Percentiles rank a stretch among this genome's conserved stretches.
These are phyloP conservation scores for Uronychia setigera DNA, from an alignment of 73 alveolate genomes.

Conservation along the genomic window DNA sequence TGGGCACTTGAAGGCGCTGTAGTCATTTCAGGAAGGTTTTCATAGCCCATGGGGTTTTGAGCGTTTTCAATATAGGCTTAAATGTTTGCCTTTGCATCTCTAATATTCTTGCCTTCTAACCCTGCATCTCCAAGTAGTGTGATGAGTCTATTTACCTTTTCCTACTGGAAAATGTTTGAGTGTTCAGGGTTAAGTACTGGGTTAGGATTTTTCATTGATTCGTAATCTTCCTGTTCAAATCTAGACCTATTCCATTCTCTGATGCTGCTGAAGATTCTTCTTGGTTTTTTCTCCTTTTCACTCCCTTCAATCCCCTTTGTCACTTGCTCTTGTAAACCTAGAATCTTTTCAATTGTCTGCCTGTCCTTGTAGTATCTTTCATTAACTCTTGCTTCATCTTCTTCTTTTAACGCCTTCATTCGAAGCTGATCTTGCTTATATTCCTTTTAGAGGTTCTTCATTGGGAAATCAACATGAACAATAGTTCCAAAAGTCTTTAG, in stretches of 20 bases:
- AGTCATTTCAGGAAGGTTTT: too few relatives aligned
- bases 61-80: too few relatives aligned
- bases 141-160: neutral
- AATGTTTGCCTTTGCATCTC: neutral
- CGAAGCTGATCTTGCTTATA: neutral
- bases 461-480: slow-evolving; percentile 1
- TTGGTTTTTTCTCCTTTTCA: neutral
- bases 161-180: neutral
- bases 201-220: neutral
- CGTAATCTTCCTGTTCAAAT: neutral
- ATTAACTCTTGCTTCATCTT: neutral
- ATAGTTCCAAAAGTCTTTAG: slow-evolving; percentile 3
- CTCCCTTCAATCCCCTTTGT: neutral
- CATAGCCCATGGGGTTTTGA: too few relatives aligned
- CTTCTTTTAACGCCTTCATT: neutral
- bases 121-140: neutral
- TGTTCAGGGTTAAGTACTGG: neutral
- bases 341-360: neutral
- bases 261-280: neutral
- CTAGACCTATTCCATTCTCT: neutral
- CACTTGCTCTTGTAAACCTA: neutral
- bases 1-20: too few relatives aligned
- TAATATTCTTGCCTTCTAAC: neutral
- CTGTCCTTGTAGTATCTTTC: neutral
- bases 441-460: neutral